Evolutionary conservation across 345 rosid species (phyloP).

Genomic region (Erysimum cheiranthoides): DNA sequence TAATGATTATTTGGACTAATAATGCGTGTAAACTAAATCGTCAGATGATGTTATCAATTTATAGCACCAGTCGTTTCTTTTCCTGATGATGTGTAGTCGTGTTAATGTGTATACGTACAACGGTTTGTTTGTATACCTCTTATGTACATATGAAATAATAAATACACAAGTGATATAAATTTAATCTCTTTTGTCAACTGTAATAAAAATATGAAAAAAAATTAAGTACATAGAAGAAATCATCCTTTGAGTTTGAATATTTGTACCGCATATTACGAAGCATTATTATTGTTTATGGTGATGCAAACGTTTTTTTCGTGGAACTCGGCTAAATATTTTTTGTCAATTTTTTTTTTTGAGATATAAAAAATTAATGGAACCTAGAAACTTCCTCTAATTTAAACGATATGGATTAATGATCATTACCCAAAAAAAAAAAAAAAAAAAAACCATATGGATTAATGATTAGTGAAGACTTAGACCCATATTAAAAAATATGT

Average conservation of each 20-base stretch:
- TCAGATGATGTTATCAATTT: not conserved
- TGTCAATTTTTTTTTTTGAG: not conserved
- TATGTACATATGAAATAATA: not conserved
- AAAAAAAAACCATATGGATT: not conserved
- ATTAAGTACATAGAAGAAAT: not conserved
- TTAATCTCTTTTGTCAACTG: not conserved
- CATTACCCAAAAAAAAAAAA: too few species aligned
- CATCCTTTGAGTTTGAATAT: not conserved
- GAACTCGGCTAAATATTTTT: not conserved
- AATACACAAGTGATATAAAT: not conserved
- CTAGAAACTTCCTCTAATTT: not conserved
- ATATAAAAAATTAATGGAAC: not conserved
- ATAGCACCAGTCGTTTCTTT: not conserved
- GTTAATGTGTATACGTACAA: not conserved
- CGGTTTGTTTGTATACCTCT: not conserved
- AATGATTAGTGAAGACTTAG: constrained; percentile 10
- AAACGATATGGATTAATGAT: not conserved
- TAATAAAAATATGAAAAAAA: not conserved
- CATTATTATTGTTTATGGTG: constrained; percentile 23
- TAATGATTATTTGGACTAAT: constrained; percentile 2
- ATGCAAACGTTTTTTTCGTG: constrained; percentile 4
- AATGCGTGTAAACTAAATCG: constrained; percentile 14
- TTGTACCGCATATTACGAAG: constrained; percentile 16
- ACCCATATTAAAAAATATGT: not conserved
- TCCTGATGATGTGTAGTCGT: not conserved